Base-by-base conservation (phyloP, 2,329 filamentous ascomycete species). In the Colletotrichum musae region DNA sequence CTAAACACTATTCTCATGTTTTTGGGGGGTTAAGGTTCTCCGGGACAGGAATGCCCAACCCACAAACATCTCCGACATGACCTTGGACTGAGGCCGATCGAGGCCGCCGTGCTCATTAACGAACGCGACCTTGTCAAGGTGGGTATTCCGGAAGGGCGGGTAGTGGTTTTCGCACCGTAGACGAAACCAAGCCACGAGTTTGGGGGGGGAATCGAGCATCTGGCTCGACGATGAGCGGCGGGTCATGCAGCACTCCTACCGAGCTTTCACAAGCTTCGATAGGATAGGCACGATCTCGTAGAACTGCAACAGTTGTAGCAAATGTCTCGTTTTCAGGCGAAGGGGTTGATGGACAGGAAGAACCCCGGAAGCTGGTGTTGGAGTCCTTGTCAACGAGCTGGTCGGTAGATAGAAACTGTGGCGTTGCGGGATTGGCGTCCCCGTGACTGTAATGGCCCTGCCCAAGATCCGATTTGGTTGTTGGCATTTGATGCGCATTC, bases 61-160 rank as follows among this genome's bases (percentile, higher is more conserved):
- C 32, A 10, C 32, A 36, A 36, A 36, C 32, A 36, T 36, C 32
- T 36, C 32, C 32, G 10, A 36, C 7, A 36, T 7, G 32, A 10
- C 32, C 32, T 36, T 10, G 32, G 2, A 36, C 2, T 36, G 32
- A 36, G 32, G 10, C 7, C 32, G 32, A 36, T 10, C 3, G 32
- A 9, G 32, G 32, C 32, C 7, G 10, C 10, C 7, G 10, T 36
- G 7, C 32, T 36, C 32, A 36, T 3, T 36, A 36, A 36, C 10
- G 3, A 36, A 36, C 32, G 32, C 32, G 10, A 24, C 21, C 45
- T 51, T 9, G 7, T 50, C 15, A 61, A 9, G 32, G 9, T n/a
- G 61, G 24, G 21, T 83, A 78, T 71, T 82, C 79, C 4, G 82
- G 83, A 48, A 84, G 74, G 26, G 81, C 80, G 57, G 81, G 84